These are phyloP conservation scores for Cordyceps tenuipes DNA, from an alignment of 2,329 filamentous ascomycete genomes.

Conservation along the genomic window DNA sequence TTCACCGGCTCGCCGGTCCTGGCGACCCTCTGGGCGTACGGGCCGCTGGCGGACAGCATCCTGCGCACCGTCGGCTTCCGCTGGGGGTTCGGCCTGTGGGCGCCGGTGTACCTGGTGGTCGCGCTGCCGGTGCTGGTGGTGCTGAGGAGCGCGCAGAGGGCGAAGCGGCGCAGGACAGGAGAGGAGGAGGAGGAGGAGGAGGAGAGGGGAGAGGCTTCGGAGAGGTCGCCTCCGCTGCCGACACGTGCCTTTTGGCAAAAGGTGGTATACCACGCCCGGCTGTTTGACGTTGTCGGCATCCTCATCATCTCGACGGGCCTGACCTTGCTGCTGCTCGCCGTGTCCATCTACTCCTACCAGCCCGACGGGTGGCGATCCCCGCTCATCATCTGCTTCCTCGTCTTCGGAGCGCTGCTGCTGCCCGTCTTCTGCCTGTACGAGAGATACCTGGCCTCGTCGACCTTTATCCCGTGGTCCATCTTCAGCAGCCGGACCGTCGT, in stretches of 20 bases:
- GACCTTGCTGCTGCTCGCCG: slow-evolving; percentile 57
- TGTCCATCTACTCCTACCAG: slow-evolving; percentile 45
- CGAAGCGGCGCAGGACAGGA: too few species aligned
- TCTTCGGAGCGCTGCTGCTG: slow-evolving; percentile 30
- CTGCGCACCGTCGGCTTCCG: slow-evolving; percentile 47
- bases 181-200: too few species aligned
- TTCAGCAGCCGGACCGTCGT: slow-evolving; percentile 30
- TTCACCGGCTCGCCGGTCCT: slow-evolving; percentile 60
- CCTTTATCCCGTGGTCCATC: slow-evolving; percentile 28
- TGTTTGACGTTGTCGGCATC: slow-evolving; percentile 57
- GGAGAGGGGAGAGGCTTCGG: too few species aligned
- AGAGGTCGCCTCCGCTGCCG: background rate
- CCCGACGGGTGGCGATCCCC: slow-evolving; percentile 31
- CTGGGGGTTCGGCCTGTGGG: slow-evolving; percentile 60
- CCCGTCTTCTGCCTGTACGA: slow-evolving; percentile 31
- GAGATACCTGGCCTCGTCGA: slow-evolving; percentile 29
- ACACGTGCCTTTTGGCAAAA: slow-evolving; percentile 9
- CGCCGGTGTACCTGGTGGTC: slow-evolving; percentile 53
- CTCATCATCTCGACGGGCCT: slow-evolving; percentile 54
- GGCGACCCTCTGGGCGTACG: slow-evolving; percentile 54
- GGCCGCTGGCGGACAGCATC: slow-evolving; percentile 46
- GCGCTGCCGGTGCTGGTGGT: slow-evolving; percentile 48
- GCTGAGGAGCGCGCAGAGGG: slow-evolving; percentile 29
- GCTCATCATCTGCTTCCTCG: slow-evolving; percentile 33
- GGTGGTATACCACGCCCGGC: slow-evolving; percentile 45